Base-by-base conservation (phyloP, 257 asterid genomes). In the Penstemon davidsonii region DNA sequence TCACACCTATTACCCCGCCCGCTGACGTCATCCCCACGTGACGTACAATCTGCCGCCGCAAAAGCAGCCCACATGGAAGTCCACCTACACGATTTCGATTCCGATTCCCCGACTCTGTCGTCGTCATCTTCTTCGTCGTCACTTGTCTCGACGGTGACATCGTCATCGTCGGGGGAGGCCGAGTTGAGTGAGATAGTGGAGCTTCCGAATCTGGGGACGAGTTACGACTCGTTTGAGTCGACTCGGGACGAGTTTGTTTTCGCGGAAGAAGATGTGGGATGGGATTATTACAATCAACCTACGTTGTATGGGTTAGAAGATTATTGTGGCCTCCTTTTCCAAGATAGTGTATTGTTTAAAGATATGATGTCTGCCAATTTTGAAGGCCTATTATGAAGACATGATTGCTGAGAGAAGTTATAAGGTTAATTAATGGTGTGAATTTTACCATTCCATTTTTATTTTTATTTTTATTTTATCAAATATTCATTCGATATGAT, bases 41-140 rank as follows among this genome's bases (percentile, higher is more conserved):
- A 89, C 79, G 90, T 89, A 15, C 97, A 86, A 76, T 85, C 85
- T 0, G 96, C 96, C 0, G 96, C 96, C 50, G 63, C 88, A 8
- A 78, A 83, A 61, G 93, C 97, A 0, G 95, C 92, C 15, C 79
- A 81, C 43, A 85, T 89, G 95, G 87, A 82, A 15, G 18, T 15
- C 55, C 68, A 75, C 59, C 74, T 79, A 44, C 49, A 56, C 55
- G 58, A 9, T n/a, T n/a, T n/a, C n/a, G n/a, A n/a, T 6, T 33
- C 12, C 5, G 67, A 47, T 7, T 68, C 76, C 0, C 75, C 67
- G 3, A 19, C 63, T 36, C 2, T 50, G 65, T 10, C 75, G 45
- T 72, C 78, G 0, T 66, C 77, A 0, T 66, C 73, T 0, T 60
- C 77, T 12, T 67, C 81, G 0, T 60, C 76, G 1, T 73, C 79